A percentile compares a stretch with the other conserved stretches of the same genome.
These are phyloP conservation scores for Inonotus obliquus DNA, from an alignment of 1,284 basidiomycete genomes.

Conservation along the genomic window DNA sequence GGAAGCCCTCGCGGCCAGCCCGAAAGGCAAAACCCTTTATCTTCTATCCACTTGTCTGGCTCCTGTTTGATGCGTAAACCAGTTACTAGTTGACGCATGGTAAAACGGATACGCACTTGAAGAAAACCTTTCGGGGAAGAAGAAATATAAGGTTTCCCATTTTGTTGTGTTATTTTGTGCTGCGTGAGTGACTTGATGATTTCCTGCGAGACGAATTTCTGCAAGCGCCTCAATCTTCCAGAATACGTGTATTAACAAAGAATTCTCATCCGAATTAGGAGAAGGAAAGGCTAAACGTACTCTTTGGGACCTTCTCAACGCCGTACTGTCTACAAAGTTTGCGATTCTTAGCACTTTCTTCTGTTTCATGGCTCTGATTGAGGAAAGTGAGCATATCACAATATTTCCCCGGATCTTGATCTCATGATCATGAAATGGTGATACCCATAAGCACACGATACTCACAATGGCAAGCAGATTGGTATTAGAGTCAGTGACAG, in stretches of 20 bases:
- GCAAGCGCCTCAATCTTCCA: conserved; percentile 8
- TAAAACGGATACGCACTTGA: not conserved
- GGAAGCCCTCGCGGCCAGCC: conserved; percentile 16
- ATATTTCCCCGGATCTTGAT: too few species aligned
- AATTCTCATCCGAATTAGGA: not conserved
- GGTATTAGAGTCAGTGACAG: conserved; percentile 5
- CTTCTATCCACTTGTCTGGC: conserved; percentile 9
- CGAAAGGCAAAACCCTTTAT: conserved; percentile 3
- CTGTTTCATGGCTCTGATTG: conserved; percentile 1
- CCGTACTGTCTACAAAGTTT: conserved; percentile 11
- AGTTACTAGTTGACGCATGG: not conserved
- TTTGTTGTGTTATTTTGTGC: conserved; percentile 10
- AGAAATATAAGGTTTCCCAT: conserved; percentile 11
- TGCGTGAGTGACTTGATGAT: conserved; percentile 13
- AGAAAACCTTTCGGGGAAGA: conserved; percentile 17
- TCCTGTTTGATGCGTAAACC: not conserved
- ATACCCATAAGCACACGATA: not conserved
- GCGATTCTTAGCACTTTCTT: conserved; percentile 1
- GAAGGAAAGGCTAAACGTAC: not conserved
- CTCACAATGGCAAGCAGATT: conserved; percentile 10
- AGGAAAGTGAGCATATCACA: not conserved
- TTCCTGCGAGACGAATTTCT: conserved; percentile 16
- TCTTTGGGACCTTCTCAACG: conserved; percentile 1
- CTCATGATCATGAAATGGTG: too few species aligned
- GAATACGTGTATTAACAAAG: not conserved